These are phyloP conservation scores for Hexamita inflata DNA, from an alignment of 208 protist species.

Conservation along the genomic window DNA sequence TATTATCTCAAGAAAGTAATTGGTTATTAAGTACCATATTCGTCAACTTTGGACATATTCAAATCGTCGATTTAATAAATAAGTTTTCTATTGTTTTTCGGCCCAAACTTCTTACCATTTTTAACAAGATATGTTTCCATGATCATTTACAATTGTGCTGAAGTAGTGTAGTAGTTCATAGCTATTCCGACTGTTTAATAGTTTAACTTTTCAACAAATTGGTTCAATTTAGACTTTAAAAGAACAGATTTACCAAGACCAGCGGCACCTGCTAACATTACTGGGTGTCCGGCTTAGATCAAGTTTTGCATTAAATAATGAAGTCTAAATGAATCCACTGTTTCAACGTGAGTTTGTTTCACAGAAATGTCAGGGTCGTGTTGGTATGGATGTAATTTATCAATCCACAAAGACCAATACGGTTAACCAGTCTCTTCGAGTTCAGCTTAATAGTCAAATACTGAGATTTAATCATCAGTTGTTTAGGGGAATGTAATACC, in stretches of 20 bases:
- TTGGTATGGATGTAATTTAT: conserved; percentile 69
- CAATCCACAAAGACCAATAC: conserved; percentile 64
- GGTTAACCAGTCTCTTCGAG: conserved; percentile 49
- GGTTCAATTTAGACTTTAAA: conserved; percentile 76
- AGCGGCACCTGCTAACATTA: conserved; percentile 81
- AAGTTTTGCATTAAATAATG: conserved; percentile 76
- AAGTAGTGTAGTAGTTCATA: conserved; percentile 80
- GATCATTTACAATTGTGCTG: conserved; percentile 68
- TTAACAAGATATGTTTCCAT: conserved; percentile 86
- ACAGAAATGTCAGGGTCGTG: conserved; percentile 64
- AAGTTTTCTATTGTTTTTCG: conserved; percentile 79
- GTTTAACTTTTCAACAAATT: conserved; percentile 67
- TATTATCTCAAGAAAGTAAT: conserved; percentile 86
- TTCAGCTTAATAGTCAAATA: conserved; percentile 83
- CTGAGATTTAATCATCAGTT: too few relatives aligned
- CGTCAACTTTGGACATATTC: conserved; percentile 91
- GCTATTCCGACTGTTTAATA: conserved; percentile 65
- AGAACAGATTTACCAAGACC: conserved; percentile 88
- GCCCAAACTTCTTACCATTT: conserved; percentile 75
- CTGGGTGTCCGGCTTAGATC: conserved; percentile 67
- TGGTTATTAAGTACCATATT: conserved; percentile 87
- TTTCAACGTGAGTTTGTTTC: conserved; percentile 48
- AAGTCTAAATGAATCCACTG: conserved; percentile 76
- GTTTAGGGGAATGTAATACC: conserved; percentile 50
- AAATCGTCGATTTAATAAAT: conserved; percentile 82